Evolutionary conservation across 2,329 filamentous ascomycete species (phyloP).

Genomic region (Diaporthe amygdali): DNA sequence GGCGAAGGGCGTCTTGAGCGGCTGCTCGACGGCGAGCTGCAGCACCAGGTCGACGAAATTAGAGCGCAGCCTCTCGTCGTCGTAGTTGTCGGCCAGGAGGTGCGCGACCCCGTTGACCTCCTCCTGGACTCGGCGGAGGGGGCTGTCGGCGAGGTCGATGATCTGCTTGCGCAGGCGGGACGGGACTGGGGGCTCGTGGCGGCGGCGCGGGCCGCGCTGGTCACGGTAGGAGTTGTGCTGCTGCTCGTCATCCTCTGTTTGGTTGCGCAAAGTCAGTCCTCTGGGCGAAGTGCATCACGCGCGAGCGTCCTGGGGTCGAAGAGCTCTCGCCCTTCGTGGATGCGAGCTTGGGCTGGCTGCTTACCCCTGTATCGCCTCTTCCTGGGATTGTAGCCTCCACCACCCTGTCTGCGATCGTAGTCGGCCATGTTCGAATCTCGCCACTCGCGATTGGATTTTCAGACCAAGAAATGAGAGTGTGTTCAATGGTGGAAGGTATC

Average conservation of each 20-base stretch:
- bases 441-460: not conserved
- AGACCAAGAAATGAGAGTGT: not conserved
- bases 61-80: slow-evolving; percentile 78
- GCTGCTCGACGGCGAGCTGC: slow-evolving; percentile 86
- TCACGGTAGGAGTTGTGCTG: slow-evolving; percentile 53
- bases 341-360: not conserved
- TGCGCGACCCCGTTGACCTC: slow-evolving; percentile 78
- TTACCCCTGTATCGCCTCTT: slow-evolving; percentile 83
- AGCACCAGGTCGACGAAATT: slow-evolving; percentile 76
- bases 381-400: slow-evolving; percentile 64
- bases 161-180: slow-evolving; percentile 80
- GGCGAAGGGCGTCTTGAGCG: slow-evolving; percentile 95
- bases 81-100: slow-evolving; percentile 80
- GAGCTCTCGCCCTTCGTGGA: not conserved
- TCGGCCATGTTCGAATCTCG: slow-evolving; percentile 53
- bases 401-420: slow-evolving; percentile 60
- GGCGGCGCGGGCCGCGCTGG: slow-evolving; percentile 75
- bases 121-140: slow-evolving; percentile 78
- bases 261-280: slow-evolving; percentile 12
- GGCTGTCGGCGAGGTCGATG: slow-evolving; percentile 80
- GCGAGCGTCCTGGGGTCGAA: not conserved
- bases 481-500: not conserved
- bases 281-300: not conserved
- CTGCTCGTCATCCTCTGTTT: slow-evolving; percentile 68
- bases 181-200: slow-evolving; percentile 72